Percentiles rank a stretch among this genome's conserved stretches.
Conservation (phyloP, 768 basidiomycete genomes). For the Pleurotus pulmonarius region DNA sequence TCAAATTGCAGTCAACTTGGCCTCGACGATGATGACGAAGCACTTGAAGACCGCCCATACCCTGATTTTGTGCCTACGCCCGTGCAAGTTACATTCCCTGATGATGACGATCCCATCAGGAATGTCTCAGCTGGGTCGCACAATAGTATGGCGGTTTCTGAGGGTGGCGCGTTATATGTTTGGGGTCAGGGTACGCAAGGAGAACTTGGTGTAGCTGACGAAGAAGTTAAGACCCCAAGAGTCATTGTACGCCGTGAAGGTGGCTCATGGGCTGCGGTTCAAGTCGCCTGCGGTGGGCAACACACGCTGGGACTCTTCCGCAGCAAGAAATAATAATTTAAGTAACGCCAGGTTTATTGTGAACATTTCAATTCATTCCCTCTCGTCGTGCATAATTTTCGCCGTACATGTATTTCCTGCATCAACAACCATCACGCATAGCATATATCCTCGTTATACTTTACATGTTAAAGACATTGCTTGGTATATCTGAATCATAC, state of each 20-base stretch:
- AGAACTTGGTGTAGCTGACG: constrained; percentile 65
- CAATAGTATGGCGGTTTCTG: constrained; percentile 69
- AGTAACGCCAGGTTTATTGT: neutral
- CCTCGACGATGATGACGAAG: constrained; percentile 64
- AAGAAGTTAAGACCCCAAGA: constrained; percentile 60
- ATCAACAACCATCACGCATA: neutral
- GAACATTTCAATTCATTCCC: neutral
- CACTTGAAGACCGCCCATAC: constrained; percentile 49
- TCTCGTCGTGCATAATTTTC: neutral
- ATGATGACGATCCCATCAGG: constrained; percentile 53
- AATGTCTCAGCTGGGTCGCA: constrained; percentile 67
- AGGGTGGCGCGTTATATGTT: constrained; percentile 62
- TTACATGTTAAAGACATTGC: neutral
- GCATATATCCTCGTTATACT: neutral
- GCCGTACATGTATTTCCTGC: constrained; percentile 1
- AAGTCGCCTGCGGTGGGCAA: constrained; percentile 75
- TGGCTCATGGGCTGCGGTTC: constrained; percentile 61
- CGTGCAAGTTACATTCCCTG: constrained; percentile 60
- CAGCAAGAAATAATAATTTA: constrained; percentile 37
- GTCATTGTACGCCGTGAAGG: constrained; percentile 71
- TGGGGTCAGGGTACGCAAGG: constrained; percentile 82
- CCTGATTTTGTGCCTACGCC: constrained; percentile 66
- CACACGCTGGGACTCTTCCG: constrained; percentile 72
- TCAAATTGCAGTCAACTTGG: constrained; percentile 85
- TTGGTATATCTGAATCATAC: no score